Percentiles rank a stretch among this genome's conserved stretches.
phyloP scores from a whole-genome alignment of 2,329 filamentous ascomycete genomes.

The Orbilia ellipsospora region DNA sequence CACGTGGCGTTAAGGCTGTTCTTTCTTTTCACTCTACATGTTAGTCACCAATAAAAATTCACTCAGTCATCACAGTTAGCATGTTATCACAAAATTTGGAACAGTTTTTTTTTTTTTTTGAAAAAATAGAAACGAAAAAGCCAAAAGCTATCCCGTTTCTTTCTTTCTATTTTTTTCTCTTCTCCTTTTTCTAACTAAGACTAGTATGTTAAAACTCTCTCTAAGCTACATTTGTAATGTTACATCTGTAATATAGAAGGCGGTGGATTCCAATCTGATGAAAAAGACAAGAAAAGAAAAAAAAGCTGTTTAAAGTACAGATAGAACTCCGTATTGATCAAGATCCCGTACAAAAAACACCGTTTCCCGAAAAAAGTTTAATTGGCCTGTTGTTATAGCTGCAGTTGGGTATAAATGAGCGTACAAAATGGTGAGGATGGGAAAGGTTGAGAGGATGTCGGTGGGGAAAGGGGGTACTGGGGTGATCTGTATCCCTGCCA shows the following conservation, averaged over 20 bases:
- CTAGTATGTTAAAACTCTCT: conserved; percentile 36
- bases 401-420: background rate
- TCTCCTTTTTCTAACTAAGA: conserved; percentile 34
- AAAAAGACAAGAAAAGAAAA: conserved; percentile 20
- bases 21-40: too few species aligned
- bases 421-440: background rate
- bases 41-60: too few species aligned
- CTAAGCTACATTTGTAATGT: conserved; percentile 54
- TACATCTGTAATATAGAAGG: conserved; percentile 39
- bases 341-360: conserved; percentile 18
- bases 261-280: conserved; percentile 37
- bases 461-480: background rate
- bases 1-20: too few species aligned
- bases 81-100: background rate
- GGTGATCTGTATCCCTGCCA: background rate
- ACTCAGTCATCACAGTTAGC: too few species aligned
- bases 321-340: conserved; percentile 21
- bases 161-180: conserved; percentile 31
- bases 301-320: conserved; percentile 11
- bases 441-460: background rate
- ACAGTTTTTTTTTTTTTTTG: conserved; percentile 7
- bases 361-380: conserved; percentile 1
- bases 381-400: background rate
- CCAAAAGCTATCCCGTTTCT: conserved; percentile 2
- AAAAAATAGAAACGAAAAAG: conserved; percentile 22